Evolutionary conservation across 1,284 basidiomycete genomes (phyloP), one percentile per base, ranked within the genome.

Genomic region (Farysia itapuensis): DNA sequence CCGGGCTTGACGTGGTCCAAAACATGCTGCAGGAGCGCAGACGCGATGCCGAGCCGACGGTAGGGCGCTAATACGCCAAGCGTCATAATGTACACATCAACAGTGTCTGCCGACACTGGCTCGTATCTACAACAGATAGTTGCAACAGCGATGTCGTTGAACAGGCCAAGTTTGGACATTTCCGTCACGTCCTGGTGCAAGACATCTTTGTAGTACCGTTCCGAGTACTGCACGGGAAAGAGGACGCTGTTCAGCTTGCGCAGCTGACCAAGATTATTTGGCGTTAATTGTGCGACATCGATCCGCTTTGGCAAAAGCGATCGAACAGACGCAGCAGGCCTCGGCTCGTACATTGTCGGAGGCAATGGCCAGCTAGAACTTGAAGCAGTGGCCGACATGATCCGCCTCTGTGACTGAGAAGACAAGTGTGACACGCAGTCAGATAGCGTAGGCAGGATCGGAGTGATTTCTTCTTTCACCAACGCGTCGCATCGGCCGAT

Each of bases 111-210:
- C 13, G 52, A 60, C 23, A 53, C 51, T 7, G 34, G 56, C 43
- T 79, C 78, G 24, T 77, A 45, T 8, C 77, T 67, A 39, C 71
- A 77, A 33, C 74, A 71, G 33, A 79, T 52, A 42, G 72, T 71
- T 14, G 73, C 77, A 15, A 78, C 78, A 11, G 78, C 71, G 14
- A 79, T 64, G 40, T 79, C 78, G 44, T 79, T 78, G 70, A 77
- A 79, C 26, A 75, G 71, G 20, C 73, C 73, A n/a, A 74, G 39
- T 49, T 73, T 71, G 69, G 61, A 72, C 25, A 75, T 39, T 15
- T 59, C 58, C 14, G 41, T 39, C 4, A 56, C 50, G 21, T 76
- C 72, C 3, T 54, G 51, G 14, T 57, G 35, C 9, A 75, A 43
- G 2, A 70, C 67, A 15, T 73, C 60, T 39, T 69, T 66, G 57